These are phyloP conservation scores for Xeromyces bisporus DNA, from an alignment of 495 filamentous ascomycete species.

Conservation along the genomic window DNA sequence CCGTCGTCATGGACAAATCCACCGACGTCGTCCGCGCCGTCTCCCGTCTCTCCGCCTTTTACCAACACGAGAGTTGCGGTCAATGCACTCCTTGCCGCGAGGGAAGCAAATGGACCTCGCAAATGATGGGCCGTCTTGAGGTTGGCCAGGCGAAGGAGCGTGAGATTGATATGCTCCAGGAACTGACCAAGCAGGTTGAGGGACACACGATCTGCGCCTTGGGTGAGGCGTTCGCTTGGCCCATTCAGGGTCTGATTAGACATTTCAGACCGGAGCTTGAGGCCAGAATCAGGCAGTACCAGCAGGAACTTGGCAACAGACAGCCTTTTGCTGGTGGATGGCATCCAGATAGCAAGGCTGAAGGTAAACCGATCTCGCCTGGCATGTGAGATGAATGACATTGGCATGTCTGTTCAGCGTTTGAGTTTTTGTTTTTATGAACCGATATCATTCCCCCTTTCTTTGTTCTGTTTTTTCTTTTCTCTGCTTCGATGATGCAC, in stretches of 20 bases:
- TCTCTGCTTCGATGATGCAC: conserved; percentile 5
- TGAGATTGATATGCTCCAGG: conserved; percentile 99
- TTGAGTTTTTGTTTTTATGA: conserved; percentile 1
- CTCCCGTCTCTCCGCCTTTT: conserved; percentile 83
- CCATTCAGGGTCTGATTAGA: conserved; percentile 90
- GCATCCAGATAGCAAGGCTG: conserved; percentile 53
- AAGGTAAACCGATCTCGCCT: conserved; percentile 74
- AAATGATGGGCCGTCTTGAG: conserved; percentile 95
- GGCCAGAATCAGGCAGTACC: conserved; percentile 63
- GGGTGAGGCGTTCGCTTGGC: conserved; percentile 97
- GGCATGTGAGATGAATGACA: conserved; percentile 34
- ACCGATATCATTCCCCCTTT: conserved; percentile 2
- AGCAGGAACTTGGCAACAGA: conserved; percentile 45
- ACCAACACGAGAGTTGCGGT: conserved; percentile 94
- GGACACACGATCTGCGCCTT: conserved; percentile 97
- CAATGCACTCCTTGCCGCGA: conserved; percentile 98
- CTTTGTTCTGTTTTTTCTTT: conserved; percentile 3
- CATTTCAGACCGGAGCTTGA: conserved; percentile 95
- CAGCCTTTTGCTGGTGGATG: conserved; percentile 73
- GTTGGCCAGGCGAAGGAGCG: conserved; percentile 70
- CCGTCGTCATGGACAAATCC: conserved; percentile 98
- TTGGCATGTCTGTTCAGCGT: background rate
- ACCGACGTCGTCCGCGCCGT: conserved; percentile 91
- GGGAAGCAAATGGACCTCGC: conserved; percentile 92
- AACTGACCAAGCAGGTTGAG: conserved; percentile 97